These are phyloP conservation scores for Lecanicillium sp. DNA, from an alignment of 2,329 filamentous ascomycete species.

Conservation along the genomic window DNA sequence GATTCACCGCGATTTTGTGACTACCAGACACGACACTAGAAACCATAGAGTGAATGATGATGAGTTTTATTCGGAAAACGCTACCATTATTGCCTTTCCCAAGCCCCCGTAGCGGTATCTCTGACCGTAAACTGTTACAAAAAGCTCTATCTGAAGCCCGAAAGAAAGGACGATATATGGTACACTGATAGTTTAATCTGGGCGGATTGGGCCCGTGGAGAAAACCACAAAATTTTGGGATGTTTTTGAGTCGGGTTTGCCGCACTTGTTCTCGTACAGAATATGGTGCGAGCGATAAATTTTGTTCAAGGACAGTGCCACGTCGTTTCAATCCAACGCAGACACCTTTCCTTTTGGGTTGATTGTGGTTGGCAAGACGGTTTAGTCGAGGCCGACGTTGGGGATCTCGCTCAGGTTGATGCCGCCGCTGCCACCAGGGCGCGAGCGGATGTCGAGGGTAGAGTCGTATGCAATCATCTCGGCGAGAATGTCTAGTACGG, in stretches of 20 bases:
- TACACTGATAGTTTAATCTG: constrained; percentile 23
- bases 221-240: constrained; percentile 5
- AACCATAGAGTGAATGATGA: constrained; percentile 13
- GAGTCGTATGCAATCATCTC: constrained; percentile 96
- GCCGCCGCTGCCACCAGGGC: constrained; percentile 20
- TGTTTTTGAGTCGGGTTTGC: constrained; percentile 2
- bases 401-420: constrained; percentile 40
- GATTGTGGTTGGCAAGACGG: background rate
- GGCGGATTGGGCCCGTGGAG: background rate
- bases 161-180: constrained; percentile 31
- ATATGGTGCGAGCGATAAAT: too few species aligned
- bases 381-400: constrained; percentile 46
- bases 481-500: constrained; percentile 89
- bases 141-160: constrained; percentile 28
- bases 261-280: too few species aligned
- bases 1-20: too few species aligned
- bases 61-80: constrained; percentile 19
- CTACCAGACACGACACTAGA: too few species aligned
- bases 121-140: constrained; percentile 31
- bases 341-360: constrained; percentile 5
- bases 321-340: too few species aligned
- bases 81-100: constrained; percentile 23
- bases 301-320: too few species aligned
- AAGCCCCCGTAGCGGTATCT: constrained; percentile 20
- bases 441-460: constrained; percentile 51